Evolutionary conservation across 2,329 filamentous ascomycete species (phyloP).

Genomic region (Fusarium sp.): DNA sequence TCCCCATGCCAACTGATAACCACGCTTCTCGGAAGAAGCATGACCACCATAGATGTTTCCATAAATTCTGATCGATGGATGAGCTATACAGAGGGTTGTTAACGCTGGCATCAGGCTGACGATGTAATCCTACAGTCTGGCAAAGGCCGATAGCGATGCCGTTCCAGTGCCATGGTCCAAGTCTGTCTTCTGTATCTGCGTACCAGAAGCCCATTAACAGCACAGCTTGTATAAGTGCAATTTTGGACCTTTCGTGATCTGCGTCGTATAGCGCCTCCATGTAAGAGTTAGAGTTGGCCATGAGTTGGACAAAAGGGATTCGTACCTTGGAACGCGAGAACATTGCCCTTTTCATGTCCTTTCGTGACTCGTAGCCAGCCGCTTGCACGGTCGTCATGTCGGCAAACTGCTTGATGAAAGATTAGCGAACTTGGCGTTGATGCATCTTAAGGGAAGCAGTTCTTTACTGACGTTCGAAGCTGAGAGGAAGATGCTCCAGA

Average conservation of each 20-base stretch:
- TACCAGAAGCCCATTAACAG: slow-evolving; percentile 58
- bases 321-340: slow-evolving; percentile 30
- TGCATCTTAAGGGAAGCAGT: neutral
- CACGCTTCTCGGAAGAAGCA: slow-evolving; percentile 18
- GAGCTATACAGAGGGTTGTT: neutral
- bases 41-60: slow-evolving; percentile 23
- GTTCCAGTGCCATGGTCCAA: slow-evolving; percentile 60
- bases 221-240: slow-evolving; percentile 56
- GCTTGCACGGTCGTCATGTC: neutral
- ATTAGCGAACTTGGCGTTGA: neutral
- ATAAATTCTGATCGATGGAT: neutral
- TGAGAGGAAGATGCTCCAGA: slow-evolving; percentile 50
- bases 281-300: neutral
- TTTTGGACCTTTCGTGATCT: slow-evolving; percentile 53
- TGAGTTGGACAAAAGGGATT: neutral
- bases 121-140: slow-evolving; percentile 57
- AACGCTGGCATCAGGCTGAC: neutral
- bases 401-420: neutral
- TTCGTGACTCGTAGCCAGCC: slow-evolving; percentile 1
- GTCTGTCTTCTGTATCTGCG: slow-evolving; percentile 55
- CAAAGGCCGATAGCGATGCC: slow-evolving; percentile 58
- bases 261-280: slow-evolving; percentile 45
- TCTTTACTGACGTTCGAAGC: slow-evolving; percentile 12
- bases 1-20: slow-evolving; percentile 16
- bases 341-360: slow-evolving; percentile 23